Percentiles rank a stretch among this genome's conserved stretches.
phyloP scores from a whole-genome alignment of 202 grass and related monocot genomes.

The Musa balbisiana region DNA sequence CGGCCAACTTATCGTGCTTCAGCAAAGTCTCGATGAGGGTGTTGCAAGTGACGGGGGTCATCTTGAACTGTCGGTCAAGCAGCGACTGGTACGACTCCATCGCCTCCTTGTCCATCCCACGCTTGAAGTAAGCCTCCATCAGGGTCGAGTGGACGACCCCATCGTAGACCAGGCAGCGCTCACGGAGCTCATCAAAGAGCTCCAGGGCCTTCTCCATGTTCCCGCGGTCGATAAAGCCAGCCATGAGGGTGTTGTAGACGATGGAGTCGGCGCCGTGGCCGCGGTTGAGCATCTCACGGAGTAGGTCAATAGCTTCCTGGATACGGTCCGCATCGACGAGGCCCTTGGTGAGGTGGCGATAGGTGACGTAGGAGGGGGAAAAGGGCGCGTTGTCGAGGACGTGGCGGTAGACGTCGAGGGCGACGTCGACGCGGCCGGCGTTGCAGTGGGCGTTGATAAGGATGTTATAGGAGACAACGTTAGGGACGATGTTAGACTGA shows the following conservation, averaged over 20 bases:
- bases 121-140: slow-evolving; percentile 79
- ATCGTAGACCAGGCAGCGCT: slow-evolving; percentile 64
- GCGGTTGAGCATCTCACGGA: slow-evolving; percentile 58
- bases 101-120: slow-evolving; percentile 70
- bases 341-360: slow-evolving; percentile 67
- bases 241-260: slow-evolving; percentile 71
- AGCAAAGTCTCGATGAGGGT: slow-evolving; percentile 61
- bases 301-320: slow-evolving; percentile 44
- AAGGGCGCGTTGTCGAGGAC: slow-evolving; percentile 39
- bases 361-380: slow-evolving; percentile 43
- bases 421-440: slow-evolving; percentile 30
- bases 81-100: slow-evolving; percentile 78
- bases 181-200: slow-evolving; percentile 60
- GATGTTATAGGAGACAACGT: slow-evolving; percentile 68
- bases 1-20: slow-evolving; percentile 50
- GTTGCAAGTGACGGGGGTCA: slow-evolving; percentile 63
- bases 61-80: slow-evolving; percentile 52
- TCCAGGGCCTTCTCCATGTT: slow-evolving; percentile 56
- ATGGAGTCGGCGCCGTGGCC: slow-evolving; percentile 62
- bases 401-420: slow-evolving; percentile 35
- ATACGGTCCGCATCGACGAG: slow-evolving; percentile 45
- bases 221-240: slow-evolving; percentile 46
- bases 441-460: slow-evolving; percentile 51
- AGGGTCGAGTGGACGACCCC: slow-evolving; percentile 66
- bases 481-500: slow-evolving; percentile 45